Evolutionary conservation across 2,329 filamentous ascomycete species (phyloP).

Genomic region (Ceratocystis diversiconidia): DNA sequence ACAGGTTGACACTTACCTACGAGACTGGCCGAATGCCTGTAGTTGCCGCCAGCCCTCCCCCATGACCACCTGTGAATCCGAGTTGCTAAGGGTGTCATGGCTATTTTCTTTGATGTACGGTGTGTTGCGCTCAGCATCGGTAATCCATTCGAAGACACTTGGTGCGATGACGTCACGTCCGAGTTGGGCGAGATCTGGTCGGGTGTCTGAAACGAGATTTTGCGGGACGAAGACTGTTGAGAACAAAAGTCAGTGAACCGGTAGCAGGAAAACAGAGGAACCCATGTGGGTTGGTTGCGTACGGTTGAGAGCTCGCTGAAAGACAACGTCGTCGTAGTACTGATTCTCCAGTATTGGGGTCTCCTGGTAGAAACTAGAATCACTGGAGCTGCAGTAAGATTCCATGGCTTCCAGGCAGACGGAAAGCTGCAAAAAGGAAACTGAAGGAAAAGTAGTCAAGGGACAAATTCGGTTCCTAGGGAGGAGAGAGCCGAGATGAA

Average conservation of each 20-base stretch:
- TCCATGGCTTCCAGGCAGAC: not conserved
- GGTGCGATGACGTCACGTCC: slow-evolving; percentile 40
- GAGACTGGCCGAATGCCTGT: slow-evolving; percentile 42
- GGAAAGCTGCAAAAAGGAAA: too few species aligned
- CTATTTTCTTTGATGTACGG: slow-evolving; percentile 44
- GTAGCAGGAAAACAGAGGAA: not conserved
- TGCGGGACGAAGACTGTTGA: slow-evolving; percentile 35
- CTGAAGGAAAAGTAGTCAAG: not conserved
- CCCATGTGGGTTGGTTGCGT: slow-evolving; percentile 18
- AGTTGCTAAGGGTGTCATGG: slow-evolving; percentile 47
- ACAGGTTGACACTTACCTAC: slow-evolving; percentile 29
- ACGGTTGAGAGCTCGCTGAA: slow-evolving; percentile 40
- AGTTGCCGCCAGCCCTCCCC: slow-evolving; percentile 52
- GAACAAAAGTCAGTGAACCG: not conserved
- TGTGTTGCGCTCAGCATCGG: slow-evolving; percentile 50
- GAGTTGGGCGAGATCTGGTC: slow-evolving; percentile 33
- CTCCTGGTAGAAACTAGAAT: slow-evolving; percentile 43
- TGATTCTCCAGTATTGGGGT: slow-evolving; percentile 40
- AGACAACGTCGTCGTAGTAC: slow-evolving; percentile 39
- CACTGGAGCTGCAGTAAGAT: slow-evolving; percentile 23
- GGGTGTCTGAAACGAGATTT: slow-evolving; percentile 27
- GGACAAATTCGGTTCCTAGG: not conserved
- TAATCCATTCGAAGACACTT: slow-evolving; percentile 41
- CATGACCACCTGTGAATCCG: slow-evolving; percentile 45
- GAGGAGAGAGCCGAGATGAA: not conserved